Evolutionary conservation across 2,329 filamentous ascomycete species (phyloP).

Genomic region (Xylariales sp.): DNA sequence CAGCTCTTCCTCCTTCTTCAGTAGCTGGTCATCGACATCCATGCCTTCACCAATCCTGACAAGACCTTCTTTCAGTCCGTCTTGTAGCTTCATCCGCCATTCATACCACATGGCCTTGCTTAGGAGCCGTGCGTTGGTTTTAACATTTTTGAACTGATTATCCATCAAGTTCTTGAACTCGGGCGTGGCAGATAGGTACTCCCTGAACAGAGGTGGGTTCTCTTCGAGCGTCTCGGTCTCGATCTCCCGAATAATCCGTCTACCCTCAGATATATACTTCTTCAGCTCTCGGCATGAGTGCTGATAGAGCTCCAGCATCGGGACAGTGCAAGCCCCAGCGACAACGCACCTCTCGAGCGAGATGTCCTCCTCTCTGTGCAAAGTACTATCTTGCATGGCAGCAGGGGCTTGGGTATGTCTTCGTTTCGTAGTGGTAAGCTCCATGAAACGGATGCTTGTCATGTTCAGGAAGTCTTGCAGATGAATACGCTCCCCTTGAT

Average conservation of each 20-base stretch:
- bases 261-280: constrained; percentile 91
- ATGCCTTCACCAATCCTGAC: constrained; percentile 72
- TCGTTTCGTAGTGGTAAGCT: constrained; percentile 92
- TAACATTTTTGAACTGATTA: constrained; percentile 95
- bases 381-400: constrained; percentile 36
- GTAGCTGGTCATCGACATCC: constrained; percentile 62
- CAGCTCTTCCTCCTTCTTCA: constrained; percentile 65
- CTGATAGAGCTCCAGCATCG: constrained; percentile 91
- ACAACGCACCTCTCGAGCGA: constrained; percentile 76
- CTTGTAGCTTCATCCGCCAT: constrained; percentile 86
- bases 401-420: constrained; percentile 72
- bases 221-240: constrained; percentile 84
- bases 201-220: constrained; percentile 85
- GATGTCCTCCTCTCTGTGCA: constrained; percentile 44
- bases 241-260: constrained; percentile 84
- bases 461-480: constrained; percentile 90
- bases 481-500: constrained; percentile 61
- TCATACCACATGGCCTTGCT: constrained; percentile 98
- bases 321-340: constrained; percentile 84
- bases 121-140: constrained; percentile 80
- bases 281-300: constrained; percentile 95
- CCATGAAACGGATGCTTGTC: constrained; percentile 98
- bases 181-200: constrained; percentile 81
- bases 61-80: constrained; percentile 76
- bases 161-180: constrained; percentile 87